Conservation (phyloP, 257 asterid species). For the Plantago elongata region DNA sequence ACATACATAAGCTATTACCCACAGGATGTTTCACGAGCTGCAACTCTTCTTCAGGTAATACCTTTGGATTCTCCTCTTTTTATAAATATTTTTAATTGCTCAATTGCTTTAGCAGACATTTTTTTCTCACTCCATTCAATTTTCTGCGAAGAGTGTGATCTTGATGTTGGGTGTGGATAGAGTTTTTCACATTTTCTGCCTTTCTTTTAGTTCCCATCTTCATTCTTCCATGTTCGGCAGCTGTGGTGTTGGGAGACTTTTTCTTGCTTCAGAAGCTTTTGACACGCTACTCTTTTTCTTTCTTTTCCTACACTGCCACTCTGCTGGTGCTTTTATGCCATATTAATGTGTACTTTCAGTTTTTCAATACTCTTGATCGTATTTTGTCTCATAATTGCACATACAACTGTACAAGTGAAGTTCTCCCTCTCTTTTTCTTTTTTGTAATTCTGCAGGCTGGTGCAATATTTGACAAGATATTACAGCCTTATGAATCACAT, state of each 20-base stretch:
- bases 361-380: neutral
- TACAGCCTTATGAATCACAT: conserved; percentile 95
- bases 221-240: neutral
- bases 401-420: neutral
- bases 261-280: neutral
- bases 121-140: neutral
- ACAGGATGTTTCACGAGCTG: conserved; percentile 83
- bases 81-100: too few relatives aligned
- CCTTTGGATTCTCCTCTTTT: conserved; percentile 1
- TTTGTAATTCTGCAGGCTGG: conserved; percentile 56
- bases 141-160: conserved; percentile 9
- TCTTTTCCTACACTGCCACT: too few relatives aligned
- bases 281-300: too few relatives aligned
- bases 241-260: neutral
- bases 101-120: too few relatives aligned
- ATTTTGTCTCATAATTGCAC: neutral
- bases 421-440: neutral
- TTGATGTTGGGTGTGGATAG: conserved; percentile 4
- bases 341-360: conserved; percentile 4
- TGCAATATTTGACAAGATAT: conserved; percentile 51
- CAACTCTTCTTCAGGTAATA: conserved; percentile 82
- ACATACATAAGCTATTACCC: conserved; percentile 76
- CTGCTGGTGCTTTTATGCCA: too few relatives aligned
- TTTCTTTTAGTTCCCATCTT: neutral
- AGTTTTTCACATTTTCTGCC: conserved; percentile 8